Conservation (phyloP, 371 early-diverging fungal genomes). For the Cokeromyces recurvatus region DNA sequence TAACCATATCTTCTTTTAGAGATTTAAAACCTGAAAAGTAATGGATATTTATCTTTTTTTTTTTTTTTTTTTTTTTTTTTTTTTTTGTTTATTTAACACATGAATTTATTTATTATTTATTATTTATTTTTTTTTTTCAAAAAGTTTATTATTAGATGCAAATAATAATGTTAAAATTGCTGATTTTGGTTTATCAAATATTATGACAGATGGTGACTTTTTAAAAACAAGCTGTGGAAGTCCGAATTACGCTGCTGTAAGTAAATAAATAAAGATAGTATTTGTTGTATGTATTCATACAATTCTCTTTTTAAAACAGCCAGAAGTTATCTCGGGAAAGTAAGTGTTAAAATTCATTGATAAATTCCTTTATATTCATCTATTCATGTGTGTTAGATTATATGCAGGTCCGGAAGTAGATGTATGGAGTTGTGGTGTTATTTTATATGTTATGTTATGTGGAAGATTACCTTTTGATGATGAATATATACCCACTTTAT, state of each 20-base stretch:
- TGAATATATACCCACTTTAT: conserved; percentile 93
- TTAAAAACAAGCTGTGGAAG: conserved; percentile 93
- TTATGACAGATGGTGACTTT: conserved; percentile 95
- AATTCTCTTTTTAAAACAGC: conserved; percentile 38
- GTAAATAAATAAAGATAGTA: conserved; percentile 1
- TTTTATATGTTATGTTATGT: conserved; percentile 99
- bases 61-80: too few relatives aligned
- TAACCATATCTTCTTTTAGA: conserved; percentile 38
- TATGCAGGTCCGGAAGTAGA: conserved; percentile 99
- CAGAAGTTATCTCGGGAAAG: conserved; percentile 94
- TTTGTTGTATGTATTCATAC: not conserved
- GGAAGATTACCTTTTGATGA: conserved; percentile 99
- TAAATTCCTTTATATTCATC: too few relatives aligned
- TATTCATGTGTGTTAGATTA: conserved; percentile 30
- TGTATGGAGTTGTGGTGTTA: conserved; percentile 99
- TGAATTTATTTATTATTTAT: not conserved
- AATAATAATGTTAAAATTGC: conserved; percentile 95
- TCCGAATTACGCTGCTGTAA: conserved; percentile 82
- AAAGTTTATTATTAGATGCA: conserved; percentile 85
- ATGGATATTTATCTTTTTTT: not conserved
- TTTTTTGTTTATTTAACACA: too few relatives aligned
- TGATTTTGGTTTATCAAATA: conserved; percentile 95
- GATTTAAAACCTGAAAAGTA: conserved; percentile 83
- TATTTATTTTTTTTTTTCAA: not conserved
- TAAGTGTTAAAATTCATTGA: conserved; percentile 33